These are phyloP conservation scores for Penicillium simplicissimum DNA, from an alignment of 495 filamentous ascomycete species.

Conservation along the genomic window DNA sequence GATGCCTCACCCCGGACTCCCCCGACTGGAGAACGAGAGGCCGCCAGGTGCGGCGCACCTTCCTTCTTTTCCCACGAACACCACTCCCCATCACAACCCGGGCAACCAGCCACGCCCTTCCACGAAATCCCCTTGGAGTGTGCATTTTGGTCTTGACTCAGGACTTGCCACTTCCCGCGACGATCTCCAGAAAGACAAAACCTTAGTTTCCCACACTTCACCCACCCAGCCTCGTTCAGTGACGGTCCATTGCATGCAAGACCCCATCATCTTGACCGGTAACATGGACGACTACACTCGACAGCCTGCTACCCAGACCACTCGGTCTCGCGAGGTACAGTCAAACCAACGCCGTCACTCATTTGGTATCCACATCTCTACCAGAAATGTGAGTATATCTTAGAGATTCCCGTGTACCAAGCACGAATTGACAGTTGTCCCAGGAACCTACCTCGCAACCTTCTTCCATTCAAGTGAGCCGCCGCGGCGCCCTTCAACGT, in stretches of 20 bases:
- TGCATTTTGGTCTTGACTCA: not conserved
- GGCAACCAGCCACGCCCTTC: not conserved
- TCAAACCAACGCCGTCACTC: constrained; percentile 9
- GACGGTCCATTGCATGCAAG: not conserved
- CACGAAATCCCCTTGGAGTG: not conserved
- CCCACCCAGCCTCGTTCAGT: not conserved
- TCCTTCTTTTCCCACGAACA: not conserved
- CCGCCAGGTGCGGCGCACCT: not conserved
- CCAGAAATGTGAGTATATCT: constrained; percentile 13
- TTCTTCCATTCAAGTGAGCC: not conserved
- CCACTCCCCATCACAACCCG: not conserved
- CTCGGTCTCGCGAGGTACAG: not conserved
- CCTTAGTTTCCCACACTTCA: not conserved
- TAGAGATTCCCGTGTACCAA: not conserved
- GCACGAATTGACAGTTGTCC: not conserved
- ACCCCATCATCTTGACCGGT: not conserved
- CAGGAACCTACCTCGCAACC: not conserved
- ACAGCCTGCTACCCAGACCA: not conserved
- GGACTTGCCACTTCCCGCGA: not conserved
- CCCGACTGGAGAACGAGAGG: not conserved
- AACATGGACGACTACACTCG: not conserved
- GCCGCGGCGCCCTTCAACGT: not conserved
- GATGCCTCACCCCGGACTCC: not conserved
- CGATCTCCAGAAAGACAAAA: not conserved
- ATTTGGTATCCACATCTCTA: constrained; percentile 24